Evolutionary conservation across 768 basidiomycete species (phyloP).

Genomic region (Lactarius sp.): DNA sequence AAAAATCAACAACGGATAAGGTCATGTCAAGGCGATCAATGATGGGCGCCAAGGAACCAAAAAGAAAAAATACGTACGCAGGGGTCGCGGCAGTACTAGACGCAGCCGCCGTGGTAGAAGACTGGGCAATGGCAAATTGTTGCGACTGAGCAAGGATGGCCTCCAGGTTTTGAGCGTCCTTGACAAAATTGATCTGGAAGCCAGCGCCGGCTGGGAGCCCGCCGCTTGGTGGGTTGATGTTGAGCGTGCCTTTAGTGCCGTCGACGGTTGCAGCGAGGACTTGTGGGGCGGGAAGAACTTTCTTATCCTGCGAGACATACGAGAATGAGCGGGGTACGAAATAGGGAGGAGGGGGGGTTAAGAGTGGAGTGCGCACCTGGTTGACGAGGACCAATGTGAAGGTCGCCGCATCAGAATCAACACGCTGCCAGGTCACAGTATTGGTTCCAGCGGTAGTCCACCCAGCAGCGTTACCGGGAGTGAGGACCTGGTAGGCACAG

Average conservation of each 20-base stretch:
- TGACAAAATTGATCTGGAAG: slow-evolving; percentile 72
- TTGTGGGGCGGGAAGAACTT: slow-evolving; percentile 32
- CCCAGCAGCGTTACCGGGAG: slow-evolving; percentile 33
- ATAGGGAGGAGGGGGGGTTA: not conserved
- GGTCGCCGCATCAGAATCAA: slow-evolving; percentile 59
- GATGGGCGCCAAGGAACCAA: not conserved
- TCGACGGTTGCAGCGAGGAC: slow-evolving; percentile 55
- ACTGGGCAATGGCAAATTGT: slow-evolving; percentile 48
- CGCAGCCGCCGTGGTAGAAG: slow-evolving; percentile 21
- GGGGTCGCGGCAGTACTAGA: not conserved
- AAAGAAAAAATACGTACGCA: not conserved
- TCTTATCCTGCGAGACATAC: slow-evolving; percentile 25
- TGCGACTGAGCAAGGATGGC: slow-evolving; percentile 67
- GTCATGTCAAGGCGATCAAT: not conserved
- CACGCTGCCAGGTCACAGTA: slow-evolving; percentile 55
- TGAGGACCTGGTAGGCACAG: slow-evolving; percentile 54
- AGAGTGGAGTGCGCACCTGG: slow-evolving; percentile 39
- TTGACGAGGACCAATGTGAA: slow-evolving; percentile 70
- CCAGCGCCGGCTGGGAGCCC: slow-evolving; percentile 60
- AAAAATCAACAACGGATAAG: not conserved
- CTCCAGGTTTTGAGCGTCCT: slow-evolving; percentile 41
- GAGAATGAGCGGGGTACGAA: not conserved
- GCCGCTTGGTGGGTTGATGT: slow-evolving; percentile 50
- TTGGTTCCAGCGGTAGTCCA: slow-evolving; percentile 56
- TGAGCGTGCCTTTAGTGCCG: slow-evolving; percentile 38